These are phyloP conservation scores for Spirogloea muscicola DNA, from an alignment of 139 green algal species.

Conservation along the genomic window DNA sequence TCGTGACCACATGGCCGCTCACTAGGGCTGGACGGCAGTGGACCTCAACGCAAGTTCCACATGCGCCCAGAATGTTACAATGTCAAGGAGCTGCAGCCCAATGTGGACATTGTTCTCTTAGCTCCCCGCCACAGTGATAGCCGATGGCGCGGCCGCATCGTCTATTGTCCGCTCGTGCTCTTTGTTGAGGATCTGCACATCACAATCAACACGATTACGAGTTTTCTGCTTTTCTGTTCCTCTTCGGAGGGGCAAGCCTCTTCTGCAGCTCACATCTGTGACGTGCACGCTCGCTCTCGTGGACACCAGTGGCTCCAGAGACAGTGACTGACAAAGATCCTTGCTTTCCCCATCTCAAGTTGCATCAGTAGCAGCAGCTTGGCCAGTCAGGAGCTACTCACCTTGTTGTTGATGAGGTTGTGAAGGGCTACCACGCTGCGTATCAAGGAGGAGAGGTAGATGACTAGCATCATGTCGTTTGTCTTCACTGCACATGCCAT, in stretches of 20 bases:
- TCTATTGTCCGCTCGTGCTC: constrained; percentile 17
- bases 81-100: too few species aligned
- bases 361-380: background rate
- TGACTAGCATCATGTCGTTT: constrained; percentile 97
- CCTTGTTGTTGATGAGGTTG: constrained; percentile 98
- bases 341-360: background rate
- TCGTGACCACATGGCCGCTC: too few species aligned
- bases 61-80: too few species aligned
- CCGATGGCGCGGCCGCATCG: too few species aligned
- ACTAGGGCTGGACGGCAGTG: too few species aligned
- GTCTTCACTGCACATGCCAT: constrained; percentile 68
- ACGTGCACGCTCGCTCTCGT: too few species aligned
- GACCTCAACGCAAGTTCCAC: too few species aligned
- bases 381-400: background rate
- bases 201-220: background rate
- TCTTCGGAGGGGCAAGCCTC: too few species aligned
- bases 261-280: too few species aligned
- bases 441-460: constrained; percentile 92
- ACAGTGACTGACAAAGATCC: background rate
- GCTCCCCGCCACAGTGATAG: too few species aligned
- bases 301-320: background rate
- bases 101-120: too few species aligned
- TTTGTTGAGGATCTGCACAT: constrained; percentile 17
- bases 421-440: constrained; percentile 89
- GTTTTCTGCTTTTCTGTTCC: background rate